phyloP scores from a whole-genome alignment of 2,329 filamentous ascomycete genomes.

The Aschersonia sp. region DNA sequence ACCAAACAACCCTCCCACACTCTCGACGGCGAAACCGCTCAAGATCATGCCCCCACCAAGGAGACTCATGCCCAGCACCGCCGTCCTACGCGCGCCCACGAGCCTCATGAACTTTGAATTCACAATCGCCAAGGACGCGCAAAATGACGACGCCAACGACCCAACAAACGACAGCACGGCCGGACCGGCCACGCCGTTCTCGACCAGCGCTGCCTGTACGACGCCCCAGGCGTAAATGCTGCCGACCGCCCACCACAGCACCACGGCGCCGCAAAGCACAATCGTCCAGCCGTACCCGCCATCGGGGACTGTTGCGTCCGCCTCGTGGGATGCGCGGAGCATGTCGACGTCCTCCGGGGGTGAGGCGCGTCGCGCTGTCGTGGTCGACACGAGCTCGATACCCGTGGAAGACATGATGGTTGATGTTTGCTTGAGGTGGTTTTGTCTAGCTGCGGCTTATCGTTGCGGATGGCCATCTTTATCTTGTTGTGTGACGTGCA shows the following conservation, averaged over 20 bases:
- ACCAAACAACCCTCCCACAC: conserved; percentile 19
- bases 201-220: conserved; percentile 40
- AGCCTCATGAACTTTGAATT: conserved; percentile 34
- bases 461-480: no score
- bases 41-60: conserved; percentile 34
- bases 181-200: conserved; percentile 28
- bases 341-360: conserved; percentile 7
- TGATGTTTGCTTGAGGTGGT: not conserved
- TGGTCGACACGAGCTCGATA: conserved; percentile 1
- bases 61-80: conserved; percentile 31
- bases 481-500: no score
- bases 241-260: conserved; percentile 43
- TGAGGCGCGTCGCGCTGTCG: not conserved
- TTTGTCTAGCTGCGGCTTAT: no score
- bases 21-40: conserved; percentile 21
- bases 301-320: conserved; percentile 32
- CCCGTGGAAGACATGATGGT: conserved; percentile 1
- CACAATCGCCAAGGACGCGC: conserved; percentile 35
- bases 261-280: conserved; percentile 31
- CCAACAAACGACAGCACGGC: conserved; percentile 45
- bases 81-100: conserved; percentile 32
- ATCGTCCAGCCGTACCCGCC: conserved; percentile 44
- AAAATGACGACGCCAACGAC: conserved; percentile 32
- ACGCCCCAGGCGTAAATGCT: conserved; percentile 46
- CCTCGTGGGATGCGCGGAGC: conserved; percentile 26